Evolutionary conservation across 352 stramenopile species (phyloP).

Genomic region (Globisporangium canariense): DNA sequence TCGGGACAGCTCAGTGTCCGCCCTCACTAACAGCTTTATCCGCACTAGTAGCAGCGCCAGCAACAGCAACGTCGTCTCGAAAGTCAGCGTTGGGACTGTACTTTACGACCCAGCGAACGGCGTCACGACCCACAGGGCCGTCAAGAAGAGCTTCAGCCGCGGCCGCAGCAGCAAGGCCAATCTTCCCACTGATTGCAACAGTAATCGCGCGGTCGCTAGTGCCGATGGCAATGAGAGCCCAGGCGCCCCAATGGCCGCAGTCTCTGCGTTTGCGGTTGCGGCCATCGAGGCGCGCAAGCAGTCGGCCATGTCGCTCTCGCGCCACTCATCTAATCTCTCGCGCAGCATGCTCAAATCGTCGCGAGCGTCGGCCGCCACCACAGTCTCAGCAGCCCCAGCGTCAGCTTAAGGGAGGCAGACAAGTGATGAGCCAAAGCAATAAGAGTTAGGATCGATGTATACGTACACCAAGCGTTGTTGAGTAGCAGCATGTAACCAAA

Average conservation of each 20-base stretch:
- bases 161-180: neutral
- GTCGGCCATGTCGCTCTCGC: conserved; percentile 48
- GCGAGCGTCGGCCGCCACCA: neutral
- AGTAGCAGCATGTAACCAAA: neutral
- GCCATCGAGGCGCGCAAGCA: conserved; percentile 48
- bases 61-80: neutral
- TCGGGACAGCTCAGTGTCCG: neutral
- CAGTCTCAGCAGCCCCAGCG: neutral
- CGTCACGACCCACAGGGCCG: neutral
- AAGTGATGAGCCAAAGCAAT: neutral
- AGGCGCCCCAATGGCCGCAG: conserved; percentile 35
- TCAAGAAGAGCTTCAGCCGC: neutral
- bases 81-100: conserved; percentile 18
- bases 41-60: neutral
- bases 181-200: neutral
- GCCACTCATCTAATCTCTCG: conserved; percentile 33
- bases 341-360: conserved; percentile 13
- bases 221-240: conserved; percentile 1
- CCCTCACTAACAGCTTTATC: conserved; percentile 2
- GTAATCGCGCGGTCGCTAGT: neutral
- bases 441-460: neutral
- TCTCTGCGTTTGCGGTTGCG: conserved; percentile 49
- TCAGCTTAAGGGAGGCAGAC: neutral
- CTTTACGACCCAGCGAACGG: conserved; percentile 9
- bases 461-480: neutral